Percentiles rank a stretch among this genome's conserved stretches.
These are phyloP conservation scores for Pseudocercospora cruenta DNA, from an alignment of 2,329 filamentous ascomycete genomes.

Conservation along the genomic window DNA sequence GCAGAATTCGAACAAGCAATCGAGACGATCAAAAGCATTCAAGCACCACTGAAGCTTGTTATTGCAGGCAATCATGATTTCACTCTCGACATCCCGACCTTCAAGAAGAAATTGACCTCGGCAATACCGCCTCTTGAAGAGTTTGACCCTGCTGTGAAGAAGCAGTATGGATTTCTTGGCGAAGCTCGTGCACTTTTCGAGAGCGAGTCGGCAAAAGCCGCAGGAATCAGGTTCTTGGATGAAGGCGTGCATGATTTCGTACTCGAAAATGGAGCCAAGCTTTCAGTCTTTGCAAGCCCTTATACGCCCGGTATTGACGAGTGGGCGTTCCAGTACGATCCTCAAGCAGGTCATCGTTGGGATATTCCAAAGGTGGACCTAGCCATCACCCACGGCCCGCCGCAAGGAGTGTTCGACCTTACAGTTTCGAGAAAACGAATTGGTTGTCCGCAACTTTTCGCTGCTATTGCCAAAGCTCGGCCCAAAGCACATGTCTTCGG, in stretches of 20 bases:
- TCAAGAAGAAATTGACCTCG: slow-evolving; percentile 17
- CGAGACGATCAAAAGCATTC: slow-evolving; percentile 51
- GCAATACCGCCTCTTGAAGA: background rate
- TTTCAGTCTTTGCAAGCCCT: slow-evolving; percentile 58
- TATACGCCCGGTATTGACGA: slow-evolving; percentile 59
- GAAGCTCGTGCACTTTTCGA: slow-evolving; percentile 29
- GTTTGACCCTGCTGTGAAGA: slow-evolving; percentile 3
- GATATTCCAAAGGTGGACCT: slow-evolving; percentile 53
- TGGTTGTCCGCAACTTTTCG: slow-evolving; percentile 60
- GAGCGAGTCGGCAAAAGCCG: slow-evolving; percentile 40
- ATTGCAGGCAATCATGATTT: slow-evolving; percentile 68
- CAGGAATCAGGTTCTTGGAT: slow-evolving; percentile 59
- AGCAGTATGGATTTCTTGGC: slow-evolving; percentile 17
- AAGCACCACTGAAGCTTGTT: slow-evolving; percentile 62
- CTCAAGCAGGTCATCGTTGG: slow-evolving; percentile 49
- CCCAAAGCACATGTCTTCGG: slow-evolving; percentile 65
- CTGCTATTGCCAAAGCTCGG: slow-evolving; percentile 54
- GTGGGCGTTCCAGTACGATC: slow-evolving; percentile 57
- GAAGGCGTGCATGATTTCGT: slow-evolving; percentile 55
- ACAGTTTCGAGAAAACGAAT: slow-evolving; percentile 42
- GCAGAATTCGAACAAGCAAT: slow-evolving; percentile 54
- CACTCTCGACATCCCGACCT: slow-evolving; percentile 51
- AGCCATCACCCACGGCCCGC: slow-evolving; percentile 65
- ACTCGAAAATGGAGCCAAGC: slow-evolving; percentile 52
- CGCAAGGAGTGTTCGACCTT: slow-evolving; percentile 55